Evolutionary conservation across 257 asterid genomes (phyloP).

Genomic region (Ballota nigra): DNA sequence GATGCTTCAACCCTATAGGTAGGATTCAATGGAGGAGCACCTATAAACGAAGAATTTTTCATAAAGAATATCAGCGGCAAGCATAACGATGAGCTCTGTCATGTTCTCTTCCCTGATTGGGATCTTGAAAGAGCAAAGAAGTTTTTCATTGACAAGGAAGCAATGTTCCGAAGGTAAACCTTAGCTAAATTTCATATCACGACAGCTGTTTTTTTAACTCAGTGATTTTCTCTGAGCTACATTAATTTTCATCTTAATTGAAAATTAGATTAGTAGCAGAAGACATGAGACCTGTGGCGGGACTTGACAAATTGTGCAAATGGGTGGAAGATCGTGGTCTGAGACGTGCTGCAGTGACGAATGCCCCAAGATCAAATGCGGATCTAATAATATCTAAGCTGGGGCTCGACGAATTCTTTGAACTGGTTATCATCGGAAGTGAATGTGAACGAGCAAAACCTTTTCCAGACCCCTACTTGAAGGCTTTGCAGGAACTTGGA

Average conservation of each 20-base stretch:
- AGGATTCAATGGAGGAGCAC: constrained; percentile 74
- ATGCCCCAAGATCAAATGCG: constrained; percentile 78
- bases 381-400: constrained; percentile 54
- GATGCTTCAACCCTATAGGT: constrained; percentile 33
- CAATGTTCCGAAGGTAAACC: constrained; percentile 63
- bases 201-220: not conserved
- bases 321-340: constrained; percentile 69
- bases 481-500: constrained; percentile 57
- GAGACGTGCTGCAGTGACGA: constrained; percentile 87
- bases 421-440: constrained; percentile 51
- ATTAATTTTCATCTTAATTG: not conserved
- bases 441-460: constrained; percentile 83
- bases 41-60: constrained; percentile 72
- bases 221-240: not conserved
- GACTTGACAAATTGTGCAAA: constrained; percentile 56
- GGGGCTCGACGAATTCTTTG: constrained; percentile 61
- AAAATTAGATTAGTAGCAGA: constrained; percentile 54
- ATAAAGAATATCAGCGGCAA: constrained; percentile 56
- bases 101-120: constrained; percentile 72
- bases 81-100: constrained; percentile 75
- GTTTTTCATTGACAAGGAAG: constrained; percentile 75
- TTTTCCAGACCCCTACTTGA: constrained; percentile 80
- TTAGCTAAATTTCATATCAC: not conserved
- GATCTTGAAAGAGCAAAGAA: constrained; percentile 48
- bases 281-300: constrained; percentile 47